Evolutionary conservation across 148 eudicot species (phyloP), one percentile per base, ranked within the genome.

Genomic region (Heliamphora exappendiculata): DNA sequence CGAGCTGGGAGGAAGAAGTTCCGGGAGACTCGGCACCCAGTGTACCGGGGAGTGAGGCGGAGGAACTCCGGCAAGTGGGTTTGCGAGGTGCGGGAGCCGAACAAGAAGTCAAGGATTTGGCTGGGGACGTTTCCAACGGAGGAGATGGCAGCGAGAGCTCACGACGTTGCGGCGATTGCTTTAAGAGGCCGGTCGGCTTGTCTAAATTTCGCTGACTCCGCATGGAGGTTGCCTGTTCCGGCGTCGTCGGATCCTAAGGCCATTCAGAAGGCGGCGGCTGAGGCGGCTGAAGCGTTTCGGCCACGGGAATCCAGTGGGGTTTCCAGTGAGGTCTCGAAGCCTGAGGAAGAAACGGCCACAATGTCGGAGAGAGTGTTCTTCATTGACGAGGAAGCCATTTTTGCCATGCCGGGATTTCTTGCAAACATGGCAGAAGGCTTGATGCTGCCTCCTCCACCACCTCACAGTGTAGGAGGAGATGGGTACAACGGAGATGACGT

Each of bases 341-440:
- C 75, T 0, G 20, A 49, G 20, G 73, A 31, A 16, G 51, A 59
- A 36, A 28, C 51, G 67, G 58, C 5, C 37, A 6, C 20, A 19
- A 13, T 37, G 70, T 4, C 22, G 19, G 74, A 74, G 16, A 13
- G 17, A 14, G 72, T 62, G 16, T 67, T 75, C 7, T 80, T 62
- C 45, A 75, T 87, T 72, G 90, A 91, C 66, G 90, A 93, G 2
- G 92, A 89, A 11, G 85, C 55, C 31, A 53, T 82, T 42, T 87
- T 87, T 13, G 82, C 81, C 8, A 85, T 85, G 89, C 91, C 89
- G 0, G 85, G 82, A 0, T 76, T 88, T 54, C 34, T 93, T 39
- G 81, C 81, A 0, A 84, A 88, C 67, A 86, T 94, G 98, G 91
- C 94, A 14, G 86, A 87, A 31, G 94, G 93, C 53, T 33, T 94